phyloP scores from a whole-genome alignment of 257 asterid species.

The Capsicum rhomboideum region DNA sequence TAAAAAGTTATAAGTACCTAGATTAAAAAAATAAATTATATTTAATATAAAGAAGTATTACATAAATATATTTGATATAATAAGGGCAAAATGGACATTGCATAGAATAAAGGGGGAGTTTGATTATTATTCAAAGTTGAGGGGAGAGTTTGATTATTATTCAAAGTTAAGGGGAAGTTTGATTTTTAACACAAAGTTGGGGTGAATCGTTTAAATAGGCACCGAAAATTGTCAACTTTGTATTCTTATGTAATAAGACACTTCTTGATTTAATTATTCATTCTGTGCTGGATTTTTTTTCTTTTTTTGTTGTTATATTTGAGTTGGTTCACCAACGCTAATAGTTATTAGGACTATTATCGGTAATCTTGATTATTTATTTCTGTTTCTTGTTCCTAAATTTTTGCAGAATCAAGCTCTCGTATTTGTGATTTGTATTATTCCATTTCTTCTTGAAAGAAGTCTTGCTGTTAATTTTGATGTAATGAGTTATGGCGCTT shows the following conservation, averaged over 20 bases:
- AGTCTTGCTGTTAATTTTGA: constrained; percentile 2
- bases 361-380: not conserved
- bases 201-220: too few species aligned
- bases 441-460: not conserved
- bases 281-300: not conserved
- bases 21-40: too few species aligned
- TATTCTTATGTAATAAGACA: not conserved
- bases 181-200: too few species aligned
- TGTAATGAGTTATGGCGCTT: constrained; percentile 8
- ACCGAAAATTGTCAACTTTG: not conserved
- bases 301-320: not conserved
- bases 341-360: not conserved
- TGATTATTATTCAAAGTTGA: too few species aligned
- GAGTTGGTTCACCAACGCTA: not conserved
- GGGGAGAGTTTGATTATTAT: too few species aligned
- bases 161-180: too few species aligned
- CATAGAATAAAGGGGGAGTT: too few species aligned
- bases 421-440: not conserved
- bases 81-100: too few species aligned
- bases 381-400: not conserved
- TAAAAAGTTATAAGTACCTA: too few species aligned
- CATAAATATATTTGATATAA: too few species aligned
- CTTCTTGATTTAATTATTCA: not conserved
- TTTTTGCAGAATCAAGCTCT: constrained; percentile 3
- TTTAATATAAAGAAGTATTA: too few species aligned